phyloP scores from a whole-genome alignment of 73 alveolate genomes.

The Stentor roeselii region DNA sequence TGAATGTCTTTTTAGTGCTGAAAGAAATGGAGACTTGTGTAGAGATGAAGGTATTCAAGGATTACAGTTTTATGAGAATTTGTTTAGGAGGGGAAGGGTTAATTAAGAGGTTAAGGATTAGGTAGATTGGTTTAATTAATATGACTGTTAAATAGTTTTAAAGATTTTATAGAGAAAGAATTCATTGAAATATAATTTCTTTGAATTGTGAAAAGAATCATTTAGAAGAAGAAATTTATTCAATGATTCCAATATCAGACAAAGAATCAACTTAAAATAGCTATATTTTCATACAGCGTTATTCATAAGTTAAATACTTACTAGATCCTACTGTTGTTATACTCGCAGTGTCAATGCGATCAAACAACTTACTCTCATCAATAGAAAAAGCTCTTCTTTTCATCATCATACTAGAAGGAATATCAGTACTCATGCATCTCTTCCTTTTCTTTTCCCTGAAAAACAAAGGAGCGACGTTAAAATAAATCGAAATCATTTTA shows the following conservation, averaged over 20 bases:
- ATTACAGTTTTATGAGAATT: constrained; percentile 40
- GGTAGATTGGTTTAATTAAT: no score
- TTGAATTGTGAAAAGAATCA: no score
- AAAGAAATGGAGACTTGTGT: constrained; percentile 44
- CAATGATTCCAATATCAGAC: no score
- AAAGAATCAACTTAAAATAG: no score
- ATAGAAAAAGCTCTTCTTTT: not conserved
- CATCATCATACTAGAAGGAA: not conserved
- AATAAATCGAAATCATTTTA: not conserved
- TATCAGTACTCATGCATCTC: not conserved
- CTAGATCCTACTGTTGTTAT: no score
- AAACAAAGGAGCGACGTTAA: not conserved
- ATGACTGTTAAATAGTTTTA: no score
- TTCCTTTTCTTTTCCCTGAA: not conserved
- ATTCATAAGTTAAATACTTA: no score
- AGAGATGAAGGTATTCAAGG: constrained; percentile 57
- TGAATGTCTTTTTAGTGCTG: constrained; percentile 43
- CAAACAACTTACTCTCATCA: not conserved
- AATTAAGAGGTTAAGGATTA: no score
- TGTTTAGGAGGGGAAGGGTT: constrained; percentile 28
- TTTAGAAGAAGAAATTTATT: no score
- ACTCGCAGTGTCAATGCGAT: not conserved
- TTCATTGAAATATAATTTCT: no score
- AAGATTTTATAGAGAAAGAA: no score
- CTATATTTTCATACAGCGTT: no score